phyloP scores from a whole-genome alignment of 2,329 filamentous ascomycete species.

The Diaporthe australafricana region DNA sequence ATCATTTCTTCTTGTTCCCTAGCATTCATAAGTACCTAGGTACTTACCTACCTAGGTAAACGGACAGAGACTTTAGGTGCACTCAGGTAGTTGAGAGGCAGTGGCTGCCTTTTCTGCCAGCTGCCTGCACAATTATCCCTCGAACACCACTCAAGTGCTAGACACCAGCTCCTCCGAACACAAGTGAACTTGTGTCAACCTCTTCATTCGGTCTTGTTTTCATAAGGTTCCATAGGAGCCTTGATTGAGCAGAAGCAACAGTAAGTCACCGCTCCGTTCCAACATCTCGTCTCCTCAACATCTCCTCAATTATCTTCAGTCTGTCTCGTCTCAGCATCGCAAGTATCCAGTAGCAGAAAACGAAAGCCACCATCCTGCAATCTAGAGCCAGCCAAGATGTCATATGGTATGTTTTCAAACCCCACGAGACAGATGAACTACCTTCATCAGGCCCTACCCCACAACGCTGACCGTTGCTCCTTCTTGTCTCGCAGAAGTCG shows the following conservation, averaged over 20 bases:
- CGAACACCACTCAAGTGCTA: too few relatives aligned
- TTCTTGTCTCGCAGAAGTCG: background rate
- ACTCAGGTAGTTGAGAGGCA: too few relatives aligned
- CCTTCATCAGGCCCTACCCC: background rate
- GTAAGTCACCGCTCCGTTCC: background rate
- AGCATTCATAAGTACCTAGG: too few relatives aligned
- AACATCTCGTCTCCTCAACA: background rate
- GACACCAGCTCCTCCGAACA: too few relatives aligned
- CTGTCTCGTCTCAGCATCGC: too few relatives aligned
- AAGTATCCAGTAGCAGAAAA: background rate
- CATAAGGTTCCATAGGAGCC: too few relatives aligned
- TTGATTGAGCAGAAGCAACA: background rate
- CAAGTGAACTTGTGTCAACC: background rate
- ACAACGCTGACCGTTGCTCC: background rate
- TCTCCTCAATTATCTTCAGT: background rate
- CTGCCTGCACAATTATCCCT: constrained; percentile 1
- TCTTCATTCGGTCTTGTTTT: background rate
- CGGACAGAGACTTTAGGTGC: too few relatives aligned
- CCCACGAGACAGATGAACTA: background rate
- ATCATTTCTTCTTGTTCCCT: too few relatives aligned
- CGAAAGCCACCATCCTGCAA: background rate
- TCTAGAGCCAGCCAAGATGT: background rate
- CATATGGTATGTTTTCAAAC: background rate
- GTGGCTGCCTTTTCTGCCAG: background rate
- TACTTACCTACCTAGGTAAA: too few relatives aligned